Conservation (phyloP, 1,284 basidiomycete species). For the Moniliophthora roreri region DNA sequence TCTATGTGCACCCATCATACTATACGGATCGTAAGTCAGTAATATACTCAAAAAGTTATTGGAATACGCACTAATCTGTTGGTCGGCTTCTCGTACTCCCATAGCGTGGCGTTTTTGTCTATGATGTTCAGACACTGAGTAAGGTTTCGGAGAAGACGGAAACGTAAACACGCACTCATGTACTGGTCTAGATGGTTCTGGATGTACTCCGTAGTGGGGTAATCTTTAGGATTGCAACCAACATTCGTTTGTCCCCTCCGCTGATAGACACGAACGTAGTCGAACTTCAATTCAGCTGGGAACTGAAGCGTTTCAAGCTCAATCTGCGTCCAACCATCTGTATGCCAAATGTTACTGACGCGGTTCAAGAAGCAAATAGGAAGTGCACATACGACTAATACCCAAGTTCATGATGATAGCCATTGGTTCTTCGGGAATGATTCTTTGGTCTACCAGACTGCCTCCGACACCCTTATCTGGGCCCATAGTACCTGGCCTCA, state of each 20-base stretch:
- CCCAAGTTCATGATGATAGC: conserved; percentile 66
- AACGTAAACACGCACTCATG: conserved; percentile 33
- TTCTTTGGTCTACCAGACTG: conserved; percentile 53
- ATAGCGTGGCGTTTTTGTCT: not conserved
- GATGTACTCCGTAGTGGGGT: conserved; percentile 70
- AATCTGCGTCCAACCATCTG: conserved; percentile 48
- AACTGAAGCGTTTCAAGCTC: conserved; percentile 57
- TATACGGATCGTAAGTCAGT: not conserved
- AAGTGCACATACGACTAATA: conserved; percentile 51
- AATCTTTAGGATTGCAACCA: conserved; percentile 54
- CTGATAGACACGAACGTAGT: conserved; percentile 76
- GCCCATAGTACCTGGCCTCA: conserved; percentile 56
- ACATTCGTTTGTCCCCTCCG: conserved; percentile 49
- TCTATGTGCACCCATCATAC: not conserved
- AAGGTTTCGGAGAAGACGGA: not conserved
- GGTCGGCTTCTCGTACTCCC: conserved; percentile 1
- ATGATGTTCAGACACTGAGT: no score
- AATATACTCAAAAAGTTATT: not conserved
- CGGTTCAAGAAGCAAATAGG: conserved; percentile 8
- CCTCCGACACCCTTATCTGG: conserved; percentile 47
- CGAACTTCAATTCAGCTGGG: conserved; percentile 64
- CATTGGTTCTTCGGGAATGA: conserved; percentile 78
- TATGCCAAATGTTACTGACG: not conserved
- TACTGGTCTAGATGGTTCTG: conserved; percentile 48
- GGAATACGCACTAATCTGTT: not conserved